These are phyloP conservation scores for Monosporascus sp. DNA, from an alignment of 2,329 filamentous ascomycete species.

Conservation along the genomic window DNA sequence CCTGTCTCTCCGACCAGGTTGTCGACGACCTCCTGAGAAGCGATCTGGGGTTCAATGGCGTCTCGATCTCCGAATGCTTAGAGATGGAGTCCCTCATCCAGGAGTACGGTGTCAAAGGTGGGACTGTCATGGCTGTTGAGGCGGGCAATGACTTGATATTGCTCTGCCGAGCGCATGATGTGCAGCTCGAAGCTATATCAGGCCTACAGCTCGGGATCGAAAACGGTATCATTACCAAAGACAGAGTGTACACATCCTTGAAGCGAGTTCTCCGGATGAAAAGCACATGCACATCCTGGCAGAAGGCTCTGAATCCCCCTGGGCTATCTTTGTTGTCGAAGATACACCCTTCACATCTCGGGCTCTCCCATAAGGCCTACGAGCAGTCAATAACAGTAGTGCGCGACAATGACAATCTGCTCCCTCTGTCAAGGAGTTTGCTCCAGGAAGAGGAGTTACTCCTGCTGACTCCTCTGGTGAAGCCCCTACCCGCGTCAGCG, in stretches of 20 bases:
- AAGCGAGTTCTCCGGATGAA: conserved; percentile 77
- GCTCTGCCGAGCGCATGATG: conserved; percentile 79
- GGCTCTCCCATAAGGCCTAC: conserved; percentile 79
- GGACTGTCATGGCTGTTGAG: conserved; percentile 95
- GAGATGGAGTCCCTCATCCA: conserved; percentile 96
- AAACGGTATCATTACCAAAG: conserved; percentile 79
- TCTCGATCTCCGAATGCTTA: conserved; percentile 90
- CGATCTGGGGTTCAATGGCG: conserved; percentile 83
- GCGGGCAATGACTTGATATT: conserved; percentile 91
- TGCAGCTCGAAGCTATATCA: conserved; percentile 86
- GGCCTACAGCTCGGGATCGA: conserved; percentile 85
- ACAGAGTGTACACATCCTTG: conserved; percentile 75
- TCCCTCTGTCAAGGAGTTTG: conserved; percentile 77
- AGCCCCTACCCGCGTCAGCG: conserved; percentile 84
- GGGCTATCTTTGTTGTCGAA: conserved; percentile 72
- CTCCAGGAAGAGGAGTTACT: conserved; percentile 85
- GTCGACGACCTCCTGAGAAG: conserved; percentile 85
- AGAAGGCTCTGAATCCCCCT: conserved; percentile 81
- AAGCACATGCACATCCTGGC: conserved; percentile 80
- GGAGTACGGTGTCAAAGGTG: conserved; percentile 94
- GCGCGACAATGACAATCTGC: conserved; percentile 75
- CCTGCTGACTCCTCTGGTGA: conserved; percentile 81
- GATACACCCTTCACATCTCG: conserved; percentile 76
- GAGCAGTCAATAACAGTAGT: conserved; percentile 91
- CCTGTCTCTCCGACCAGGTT: conserved; percentile 87